Percentiles rank a stretch among this genome's conserved stretches.
phyloP scores from a whole-genome alignment of 176 grass and related monocot genomes.

The Oropetium thomaeum region DNA sequence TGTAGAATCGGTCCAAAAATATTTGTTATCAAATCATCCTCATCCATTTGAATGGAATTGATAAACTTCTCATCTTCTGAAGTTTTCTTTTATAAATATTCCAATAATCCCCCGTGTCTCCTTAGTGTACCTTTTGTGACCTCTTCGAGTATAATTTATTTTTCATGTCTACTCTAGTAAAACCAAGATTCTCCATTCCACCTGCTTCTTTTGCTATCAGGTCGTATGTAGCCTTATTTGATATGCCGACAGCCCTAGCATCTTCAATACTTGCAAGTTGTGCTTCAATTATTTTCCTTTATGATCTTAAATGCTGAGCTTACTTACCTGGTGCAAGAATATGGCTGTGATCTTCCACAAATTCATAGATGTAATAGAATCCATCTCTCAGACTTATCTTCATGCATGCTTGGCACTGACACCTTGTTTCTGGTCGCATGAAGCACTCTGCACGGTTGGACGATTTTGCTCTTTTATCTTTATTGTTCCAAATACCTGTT shows the following conservation, averaged over 20 bases:
- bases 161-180: too few relatives aligned
- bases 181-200: too few relatives aligned
- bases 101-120: too few relatives aligned
- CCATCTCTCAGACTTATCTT: background rate
- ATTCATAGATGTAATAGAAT: background rate
- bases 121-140: too few relatives aligned
- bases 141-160: too few relatives aligned
- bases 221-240: conserved; percentile 10
- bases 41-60: too few relatives aligned
- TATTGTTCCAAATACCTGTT: background rate
- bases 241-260: background rate
- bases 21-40: too few relatives aligned
- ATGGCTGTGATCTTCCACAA: background rate
- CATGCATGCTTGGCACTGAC: background rate
- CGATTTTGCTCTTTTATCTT: background rate
- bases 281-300: conserved; percentile 10
- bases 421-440: background rate
- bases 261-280: background rate
- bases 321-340: background rate
- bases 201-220: conserved; percentile 9
- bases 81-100: too few relatives aligned
- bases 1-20: too few relatives aligned
- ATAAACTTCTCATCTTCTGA: too few relatives aligned
- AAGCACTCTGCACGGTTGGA: background rate
- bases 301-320: background rate